phyloP scores from a whole-genome alignment of 2,329 filamentous ascomycete species.

The Setomelanomma holmii region DNA sequence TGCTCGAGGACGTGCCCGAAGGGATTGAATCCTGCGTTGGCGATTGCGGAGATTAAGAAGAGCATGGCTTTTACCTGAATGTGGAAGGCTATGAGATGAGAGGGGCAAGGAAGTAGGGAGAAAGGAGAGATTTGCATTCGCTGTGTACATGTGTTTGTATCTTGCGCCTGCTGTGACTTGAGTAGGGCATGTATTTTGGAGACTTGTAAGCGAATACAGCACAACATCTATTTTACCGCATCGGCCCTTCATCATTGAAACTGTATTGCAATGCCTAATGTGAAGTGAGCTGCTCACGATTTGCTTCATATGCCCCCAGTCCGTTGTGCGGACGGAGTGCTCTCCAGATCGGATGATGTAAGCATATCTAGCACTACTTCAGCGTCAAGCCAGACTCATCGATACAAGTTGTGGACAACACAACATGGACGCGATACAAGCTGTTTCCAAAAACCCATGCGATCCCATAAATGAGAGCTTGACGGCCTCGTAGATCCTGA shows the following conservation, averaged over 20 bases:
- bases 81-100: no score
- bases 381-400: no score
- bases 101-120: no score
- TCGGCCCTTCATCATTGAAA: neutral
- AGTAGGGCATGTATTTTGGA: neutral
- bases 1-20: conserved; percentile 98
- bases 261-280: no score
- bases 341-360: neutral
- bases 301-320: no score
- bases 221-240: neutral
- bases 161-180: neutral
- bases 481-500: no score
- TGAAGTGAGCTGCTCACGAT: no score
- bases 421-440: no score
- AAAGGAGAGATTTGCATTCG: neutral
- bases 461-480: no score
- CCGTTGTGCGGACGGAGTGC: neutral
- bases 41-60: conserved; percentile 99
- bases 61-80: conserved; percentile 71
- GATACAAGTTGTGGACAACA: no score
- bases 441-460: no score
- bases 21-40: conserved; percentile 93
- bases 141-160: neutral
- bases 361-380: no score
- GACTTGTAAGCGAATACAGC: neutral